These are phyloP conservation scores for Penicillium lagena DNA, from an alignment of 495 filamentous ascomycete species.

Conservation along the genomic window DNA sequence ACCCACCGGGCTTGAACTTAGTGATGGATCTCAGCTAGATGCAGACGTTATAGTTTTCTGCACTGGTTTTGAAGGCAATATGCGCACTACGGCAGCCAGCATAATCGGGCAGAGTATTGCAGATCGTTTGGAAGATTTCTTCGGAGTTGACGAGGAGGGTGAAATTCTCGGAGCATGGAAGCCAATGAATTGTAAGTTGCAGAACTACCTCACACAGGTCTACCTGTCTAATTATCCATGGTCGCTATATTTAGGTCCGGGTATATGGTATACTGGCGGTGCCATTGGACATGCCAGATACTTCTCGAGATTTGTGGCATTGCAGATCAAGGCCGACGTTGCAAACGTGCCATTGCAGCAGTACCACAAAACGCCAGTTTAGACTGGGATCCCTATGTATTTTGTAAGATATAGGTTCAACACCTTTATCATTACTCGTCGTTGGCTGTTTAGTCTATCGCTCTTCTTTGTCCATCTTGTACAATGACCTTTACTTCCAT, in stretches of 20 bases:
- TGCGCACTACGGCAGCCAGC: slow-evolving; percentile 11
- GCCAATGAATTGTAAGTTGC: slow-evolving; percentile 19
- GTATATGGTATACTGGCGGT: slow-evolving; percentile 25
- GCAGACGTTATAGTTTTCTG: slow-evolving; percentile 32
- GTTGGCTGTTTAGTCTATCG: too few relatives aligned
- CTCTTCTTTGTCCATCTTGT: too few relatives aligned
- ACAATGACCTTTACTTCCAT: too few relatives aligned
- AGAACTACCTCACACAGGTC: not conserved
- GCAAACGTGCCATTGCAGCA: too few relatives aligned
- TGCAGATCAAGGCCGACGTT: slow-evolving; percentile 14
- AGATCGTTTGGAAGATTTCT: slow-evolving; percentile 27
- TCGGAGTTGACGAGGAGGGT: slow-evolving; percentile 26
- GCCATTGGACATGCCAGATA: slow-evolving; percentile 17
- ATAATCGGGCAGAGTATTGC: slow-evolving; percentile 21
- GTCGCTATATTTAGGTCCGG: slow-evolving; percentile 14
- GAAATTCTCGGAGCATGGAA: slow-evolving; percentile 25
- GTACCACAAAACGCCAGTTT: too few relatives aligned
- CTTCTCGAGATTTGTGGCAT: slow-evolving; percentile 26
- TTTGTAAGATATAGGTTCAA: too few relatives aligned
- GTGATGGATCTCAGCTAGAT: slow-evolving; percentile 18
- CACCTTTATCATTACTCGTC: too few relatives aligned
- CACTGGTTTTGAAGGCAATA: slow-evolving; percentile 25
- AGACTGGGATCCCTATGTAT: too few relatives aligned
- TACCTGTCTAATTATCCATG: too few relatives aligned
- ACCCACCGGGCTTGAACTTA: slow-evolving; percentile 17